Base-by-base conservation (phyloP, 2,329 filamentous ascomycete genomes). In the Colletotrichum sp. region DNA sequence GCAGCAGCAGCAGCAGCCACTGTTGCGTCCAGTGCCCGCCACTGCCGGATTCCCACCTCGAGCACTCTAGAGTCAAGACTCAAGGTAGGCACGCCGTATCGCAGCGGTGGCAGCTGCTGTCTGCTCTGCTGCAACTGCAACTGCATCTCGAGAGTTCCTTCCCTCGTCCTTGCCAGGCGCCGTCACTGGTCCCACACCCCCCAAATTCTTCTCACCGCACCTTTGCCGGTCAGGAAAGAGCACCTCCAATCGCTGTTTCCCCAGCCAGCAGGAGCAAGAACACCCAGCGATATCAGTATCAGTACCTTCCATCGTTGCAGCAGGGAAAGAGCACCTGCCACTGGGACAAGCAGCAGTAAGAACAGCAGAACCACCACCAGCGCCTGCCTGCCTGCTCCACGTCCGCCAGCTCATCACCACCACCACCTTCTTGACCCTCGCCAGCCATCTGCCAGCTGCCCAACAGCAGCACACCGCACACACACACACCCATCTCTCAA, bases 181-280 rank as follows among this genome's bases (percentile, higher is more conserved):
- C 55, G 57, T 59, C 59, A 49, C 73, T 76, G 57, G 64, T 49
- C 73, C 70, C 73, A 76, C 70, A 52, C 70, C 73, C 70, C 70
- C 70, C 32, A 32, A 28, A 26, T 68, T 65, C 55, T 21, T 39
- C 64, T 76, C 73, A 76, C 73, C 73, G 73, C 73, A 64, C 73
- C 69, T 73, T 76, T 72, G 21, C 55, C 49, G 24, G 57, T 63
- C 63, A 72, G 57, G 34, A 55, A 49, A 44, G 44, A 49, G 64
- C 32, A 64, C 30, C 21, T 39, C 52, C 34, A 52, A 72, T 49
- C 24, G 32, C 39, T 26, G 55, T 39, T 59, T 69, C 30, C 59
- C 39, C 39, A 44, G 39, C 39, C 39, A n/a, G 18, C 39, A 44
- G 39, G 9, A 44, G 39, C 39, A 44, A 44, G 39, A 44, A 44